phyloP scores from a whole-genome alignment of 2,329 filamentous ascomycete species.

The Phialemonium atrogriseum region DNA sequence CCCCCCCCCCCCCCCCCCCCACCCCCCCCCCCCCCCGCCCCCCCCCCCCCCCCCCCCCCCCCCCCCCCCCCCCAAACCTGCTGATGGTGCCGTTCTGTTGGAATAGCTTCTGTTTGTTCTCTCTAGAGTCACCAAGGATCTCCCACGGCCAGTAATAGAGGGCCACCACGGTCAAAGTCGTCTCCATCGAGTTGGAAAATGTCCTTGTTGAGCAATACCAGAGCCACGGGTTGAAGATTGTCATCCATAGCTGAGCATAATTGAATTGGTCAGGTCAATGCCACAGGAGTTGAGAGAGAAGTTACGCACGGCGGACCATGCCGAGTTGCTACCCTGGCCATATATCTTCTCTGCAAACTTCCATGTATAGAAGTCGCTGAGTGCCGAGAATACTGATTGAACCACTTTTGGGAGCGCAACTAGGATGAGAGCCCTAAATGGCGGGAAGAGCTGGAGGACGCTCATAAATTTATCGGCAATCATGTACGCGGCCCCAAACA shows the following conservation, averaged over 20 bases:
- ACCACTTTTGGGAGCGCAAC: conserved; percentile 64
- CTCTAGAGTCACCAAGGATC: conserved; percentile 39
- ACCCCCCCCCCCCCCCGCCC: too few species aligned
- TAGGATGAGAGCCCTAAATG: conserved; percentile 56
- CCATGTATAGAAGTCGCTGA: conserved; percentile 83
- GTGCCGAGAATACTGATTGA: conserved; percentile 70
- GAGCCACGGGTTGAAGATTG: conserved; percentile 78
- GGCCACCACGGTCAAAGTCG: conserved; percentile 73
- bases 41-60: too few species aligned
- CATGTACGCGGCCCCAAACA: conserved; percentile 74
- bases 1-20: too few species aligned
- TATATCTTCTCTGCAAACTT: conserved; percentile 68
- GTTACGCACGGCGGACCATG: conserved; percentile 61
- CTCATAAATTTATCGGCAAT: conserved; percentile 47
- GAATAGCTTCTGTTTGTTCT: conserved; percentile 29
- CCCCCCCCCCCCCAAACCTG: too few species aligned
- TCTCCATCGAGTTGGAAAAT: conserved; percentile 90
- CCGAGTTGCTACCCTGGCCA: conserved; percentile 52
- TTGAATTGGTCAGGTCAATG: too few species aligned
- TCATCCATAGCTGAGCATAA: conserved; percentile 54
- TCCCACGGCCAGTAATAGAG: conserved; percentile 84
- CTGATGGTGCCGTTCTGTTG: conserved; percentile 11
- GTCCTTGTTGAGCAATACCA: conserved; percentile 93
- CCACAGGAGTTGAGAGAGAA: neutral
- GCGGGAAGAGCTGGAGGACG: conserved; percentile 42